Conservation (phyloP, 495 filamentous ascomycete species). For the Aspergillus steynii region DNA sequence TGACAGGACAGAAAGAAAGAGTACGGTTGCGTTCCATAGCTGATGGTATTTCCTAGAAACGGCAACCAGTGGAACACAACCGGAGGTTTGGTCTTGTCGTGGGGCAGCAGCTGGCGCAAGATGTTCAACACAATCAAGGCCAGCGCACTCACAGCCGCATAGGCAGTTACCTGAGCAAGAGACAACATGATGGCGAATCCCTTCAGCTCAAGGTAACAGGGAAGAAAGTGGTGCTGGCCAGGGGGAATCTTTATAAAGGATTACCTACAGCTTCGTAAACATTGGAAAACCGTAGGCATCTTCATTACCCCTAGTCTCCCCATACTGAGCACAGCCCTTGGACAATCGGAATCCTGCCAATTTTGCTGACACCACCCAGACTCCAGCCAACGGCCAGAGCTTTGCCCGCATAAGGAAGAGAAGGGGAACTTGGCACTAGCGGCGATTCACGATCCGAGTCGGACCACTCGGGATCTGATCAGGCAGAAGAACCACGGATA, state of each 20-base stretch:
- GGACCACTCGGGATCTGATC: constrained; percentile 7
- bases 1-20: constrained; percentile 71
- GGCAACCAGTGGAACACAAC: constrained; percentile 85
- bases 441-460: constrained; percentile 8
- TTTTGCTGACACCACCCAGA: constrained; percentile 17
- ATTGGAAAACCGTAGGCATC: neutral
- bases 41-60: constrained; percentile 73
- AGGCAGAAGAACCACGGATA: neutral
- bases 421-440: constrained; percentile 5
- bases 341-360: constrained; percentile 11
- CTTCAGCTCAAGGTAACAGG: neutral
- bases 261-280: neutral
- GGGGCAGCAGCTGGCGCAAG: constrained; percentile 65
- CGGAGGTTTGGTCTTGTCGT: constrained; percentile 72
- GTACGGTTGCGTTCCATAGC: constrained; percentile 83
- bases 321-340: neutral
- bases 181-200: constrained; percentile 18
- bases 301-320: neutral
- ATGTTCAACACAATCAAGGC: constrained; percentile 65
- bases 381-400: constrained; percentile 2
- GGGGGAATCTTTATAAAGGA: neutral
- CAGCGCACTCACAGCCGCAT: constrained; percentile 30
- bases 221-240: neutral
- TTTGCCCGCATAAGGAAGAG: constrained; percentile 2
- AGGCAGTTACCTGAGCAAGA: constrained; percentile 18